Percentiles rank a stretch among this genome's conserved stretches.
Evolutionary conservation across 2,329 filamentous ascomycete genomes (phyloP).

Genomic region (Clarireedia paspali): DNA sequence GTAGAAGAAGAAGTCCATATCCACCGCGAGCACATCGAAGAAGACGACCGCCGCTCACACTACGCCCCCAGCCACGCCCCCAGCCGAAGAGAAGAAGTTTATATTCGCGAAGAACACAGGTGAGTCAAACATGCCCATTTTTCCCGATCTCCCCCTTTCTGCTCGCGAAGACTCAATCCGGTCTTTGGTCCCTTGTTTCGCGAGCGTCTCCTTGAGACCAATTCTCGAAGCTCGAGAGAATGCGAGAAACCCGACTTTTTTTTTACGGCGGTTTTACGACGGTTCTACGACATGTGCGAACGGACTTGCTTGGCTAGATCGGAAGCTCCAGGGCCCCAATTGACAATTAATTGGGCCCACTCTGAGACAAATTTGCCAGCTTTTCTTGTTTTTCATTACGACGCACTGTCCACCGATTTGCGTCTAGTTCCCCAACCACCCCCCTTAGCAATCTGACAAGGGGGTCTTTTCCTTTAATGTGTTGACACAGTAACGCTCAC

Average conservation of each 20-base stretch:
- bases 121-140: constrained; percentile 32
- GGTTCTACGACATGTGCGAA: constrained; percentile 7
- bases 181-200: not conserved
- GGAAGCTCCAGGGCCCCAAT: constrained; percentile 5
- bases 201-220: no score
- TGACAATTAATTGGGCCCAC: constrained; percentile 8
- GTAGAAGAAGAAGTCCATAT: constrained; percentile 76
- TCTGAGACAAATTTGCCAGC: constrained; percentile 12
- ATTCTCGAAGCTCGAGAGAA: no score
- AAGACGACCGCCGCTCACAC: constrained; percentile 58
- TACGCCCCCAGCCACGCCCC: constrained; percentile 54
- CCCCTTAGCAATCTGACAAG: constrained; percentile 10
- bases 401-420: constrained; percentile 11
- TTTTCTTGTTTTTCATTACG: constrained; percentile 8
- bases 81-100: constrained; percentile 41
- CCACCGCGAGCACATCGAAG: constrained; percentile 46
- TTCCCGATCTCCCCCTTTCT: not conserved
- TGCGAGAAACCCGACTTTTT: not conserved
- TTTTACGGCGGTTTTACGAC: not conserved
- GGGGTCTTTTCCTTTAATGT: constrained; percentile 17
- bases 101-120: constrained; percentile 47
- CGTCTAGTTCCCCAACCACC: constrained; percentile 7
- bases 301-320: constrained; percentile 4
- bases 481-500: constrained; percentile 36
- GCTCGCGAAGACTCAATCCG: not conserved